Evolutionary conservation across 257 asterid genomes (phyloP).

Genomic region (Prunella vulgaris): DNA sequence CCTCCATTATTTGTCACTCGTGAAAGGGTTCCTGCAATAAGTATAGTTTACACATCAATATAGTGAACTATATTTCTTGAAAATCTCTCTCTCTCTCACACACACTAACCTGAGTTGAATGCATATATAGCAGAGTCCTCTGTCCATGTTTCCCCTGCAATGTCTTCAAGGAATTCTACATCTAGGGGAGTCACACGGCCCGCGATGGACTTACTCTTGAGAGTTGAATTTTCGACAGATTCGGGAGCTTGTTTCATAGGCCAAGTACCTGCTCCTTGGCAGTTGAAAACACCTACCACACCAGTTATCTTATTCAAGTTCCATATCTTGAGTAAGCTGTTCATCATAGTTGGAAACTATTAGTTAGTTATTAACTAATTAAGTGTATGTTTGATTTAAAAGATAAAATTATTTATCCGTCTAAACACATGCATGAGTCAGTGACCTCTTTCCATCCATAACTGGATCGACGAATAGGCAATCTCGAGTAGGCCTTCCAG

Average conservation of each 20-base stretch:
- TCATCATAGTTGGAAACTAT: not conserved
- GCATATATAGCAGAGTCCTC: slow-evolving; percentile 47
- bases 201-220: not conserved
- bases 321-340: slow-evolving; percentile 67
- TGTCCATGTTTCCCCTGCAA: slow-evolving; percentile 46
- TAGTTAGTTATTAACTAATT: not conserved
- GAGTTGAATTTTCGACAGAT: not conserved
- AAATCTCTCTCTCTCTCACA: not conserved
- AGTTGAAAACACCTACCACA: slow-evolving; percentile 60
- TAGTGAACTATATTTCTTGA: not conserved
- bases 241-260: slow-evolving; percentile 36
- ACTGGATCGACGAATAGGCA: slow-evolving; percentile 57
- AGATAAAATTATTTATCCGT: too few relatives aligned
- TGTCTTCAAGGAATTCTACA: slow-evolving; percentile 44
- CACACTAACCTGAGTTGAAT: slow-evolving; percentile 38
- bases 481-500: slow-evolving; percentile 63
- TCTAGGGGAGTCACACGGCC: slow-evolving; percentile 46
- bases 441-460: slow-evolving; percentile 47
- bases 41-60: not conserved
- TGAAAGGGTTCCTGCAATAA: slow-evolving; percentile 36
- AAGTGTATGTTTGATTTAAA: too few relatives aligned
- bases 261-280: slow-evolving; percentile 74
- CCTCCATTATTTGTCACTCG: slow-evolving; percentile 29
- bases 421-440: too few relatives aligned
- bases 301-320: slow-evolving; percentile 59